phyloP scores from a whole-genome alignment of 805 yeast genomes.

The Helenozyma rhizophorensis region DNA sequence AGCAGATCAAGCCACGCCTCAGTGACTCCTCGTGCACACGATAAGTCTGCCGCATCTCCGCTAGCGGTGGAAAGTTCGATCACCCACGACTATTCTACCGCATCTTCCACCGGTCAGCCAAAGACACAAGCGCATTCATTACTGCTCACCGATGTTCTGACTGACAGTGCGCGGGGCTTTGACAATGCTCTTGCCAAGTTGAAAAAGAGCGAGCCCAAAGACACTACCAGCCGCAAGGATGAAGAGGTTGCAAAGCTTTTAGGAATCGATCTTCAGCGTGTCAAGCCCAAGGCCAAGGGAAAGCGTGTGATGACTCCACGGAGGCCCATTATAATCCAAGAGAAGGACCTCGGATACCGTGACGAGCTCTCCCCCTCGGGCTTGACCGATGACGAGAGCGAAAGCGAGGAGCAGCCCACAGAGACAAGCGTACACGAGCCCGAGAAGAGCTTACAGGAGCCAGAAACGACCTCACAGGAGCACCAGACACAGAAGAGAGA shows the following conservation, averaged over 20 bases:
- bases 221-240: slow-evolving; percentile 1
- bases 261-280: slow-evolving; percentile 10
- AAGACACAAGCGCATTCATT: not conserved
- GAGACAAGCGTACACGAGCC: not conserved
- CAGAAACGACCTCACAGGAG: too few relatives aligned
- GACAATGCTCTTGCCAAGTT: slow-evolving; percentile 14
- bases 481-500: too few relatives aligned
- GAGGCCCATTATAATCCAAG: slow-evolving; percentile 12
- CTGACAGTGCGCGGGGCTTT: slow-evolving; percentile 9
- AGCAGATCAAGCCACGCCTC: too few relatives aligned
- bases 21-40: too few relatives aligned
- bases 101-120: not conserved
- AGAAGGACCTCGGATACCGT: not conserved
- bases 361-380: too few relatives aligned
- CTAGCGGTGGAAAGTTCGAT: too few relatives aligned
- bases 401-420: not conserved
- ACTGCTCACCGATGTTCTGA: not conserved
- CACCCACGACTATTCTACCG: too few relatives aligned
- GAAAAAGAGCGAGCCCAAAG: slow-evolving; percentile 6
- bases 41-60: too few relatives aligned
- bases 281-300: slow-evolving; percentile 12
- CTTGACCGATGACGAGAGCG: too few relatives aligned
- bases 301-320: slow-evolving; percentile 12
- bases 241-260: slow-evolving; percentile 13
- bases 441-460: not conserved